These are phyloP conservation scores for Hibiscus mutabilis DNA, from an alignment of 345 rosid genomes.

Conservation along the genomic window DNA sequence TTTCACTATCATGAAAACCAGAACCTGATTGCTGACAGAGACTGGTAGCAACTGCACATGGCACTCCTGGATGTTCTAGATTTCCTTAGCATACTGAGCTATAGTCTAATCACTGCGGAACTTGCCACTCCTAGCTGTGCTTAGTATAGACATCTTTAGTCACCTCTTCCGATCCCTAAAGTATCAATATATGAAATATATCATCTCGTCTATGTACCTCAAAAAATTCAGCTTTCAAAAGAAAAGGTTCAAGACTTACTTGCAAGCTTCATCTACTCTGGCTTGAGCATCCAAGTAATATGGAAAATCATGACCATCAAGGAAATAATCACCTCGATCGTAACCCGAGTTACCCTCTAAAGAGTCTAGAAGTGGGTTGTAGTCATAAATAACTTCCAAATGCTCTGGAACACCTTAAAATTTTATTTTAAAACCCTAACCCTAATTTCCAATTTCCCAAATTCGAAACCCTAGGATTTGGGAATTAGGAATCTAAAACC, in stretches of 20 bases:
- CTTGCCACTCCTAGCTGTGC: conserved; percentile 89
- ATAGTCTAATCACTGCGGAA: conserved; percentile 91
- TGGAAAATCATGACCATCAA: conserved; percentile 85
- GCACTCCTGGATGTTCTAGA: conserved; percentile 83
- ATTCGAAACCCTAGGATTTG: too few species aligned
- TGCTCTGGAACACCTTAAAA: conserved; percentile 4
- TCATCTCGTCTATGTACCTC: background rate
- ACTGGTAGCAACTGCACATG: conserved; percentile 27
- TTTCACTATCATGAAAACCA: background rate
- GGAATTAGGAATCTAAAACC: too few species aligned
- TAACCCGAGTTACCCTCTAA: conserved; percentile 92
- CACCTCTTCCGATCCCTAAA: conserved; percentile 71
- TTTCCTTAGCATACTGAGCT: conserved; percentile 81
- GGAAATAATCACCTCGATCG: conserved; percentile 94
- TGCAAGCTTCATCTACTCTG: conserved; percentile 77
- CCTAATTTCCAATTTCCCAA: too few species aligned
- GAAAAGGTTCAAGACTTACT: conserved; percentile 31
- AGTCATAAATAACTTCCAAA: conserved; percentile 90
- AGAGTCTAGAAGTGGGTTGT: conserved; percentile 84
- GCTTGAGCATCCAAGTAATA: conserved; percentile 84
- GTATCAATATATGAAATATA: too few species aligned
- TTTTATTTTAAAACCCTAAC: too few species aligned
- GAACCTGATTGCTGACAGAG: background rate
- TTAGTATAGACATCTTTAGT: conserved; percentile 84
- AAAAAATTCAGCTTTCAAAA: background rate